Evolutionary conservation across 2,329 filamentous ascomycete species (phyloP), one percentile per base, ranked within the genome.

Genomic region (Hirsutella minnesotensis): DNA sequence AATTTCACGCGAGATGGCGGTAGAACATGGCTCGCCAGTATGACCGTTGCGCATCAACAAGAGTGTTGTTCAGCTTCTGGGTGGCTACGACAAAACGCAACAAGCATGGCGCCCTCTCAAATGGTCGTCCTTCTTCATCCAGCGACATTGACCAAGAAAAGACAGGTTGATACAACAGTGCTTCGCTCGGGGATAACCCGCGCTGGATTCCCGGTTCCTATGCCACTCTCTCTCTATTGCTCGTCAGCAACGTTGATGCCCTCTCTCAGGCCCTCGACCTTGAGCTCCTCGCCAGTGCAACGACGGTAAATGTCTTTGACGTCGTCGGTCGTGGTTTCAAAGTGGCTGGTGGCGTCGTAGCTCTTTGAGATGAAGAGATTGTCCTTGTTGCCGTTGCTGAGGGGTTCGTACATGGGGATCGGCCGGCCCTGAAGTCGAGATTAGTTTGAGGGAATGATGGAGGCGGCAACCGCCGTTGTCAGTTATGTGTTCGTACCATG

Each of bases 291-390:
- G 43, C 88, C 87, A 47, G 83, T 79, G 53, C 82, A 83, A 56
- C 92, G 81, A 53, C 70, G 74, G 72, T 95, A 98, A 55, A 98
- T 86, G 62, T 96, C 86, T 69, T 82, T 83, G 59, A 98, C 89
- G 64, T 98, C 90, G 62, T 95, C 92, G 68, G 74, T 77, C 38
- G 70, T 75, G 30, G 87, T 95, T 77, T 98, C 92, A 58, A 98
- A 98, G 73, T 98, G 92, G 63, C 86, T 94, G 50, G 86, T 94
- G 42, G 94, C 87, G 59, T 98, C 94, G 67, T 98, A 98, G 71
- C 87, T 95, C 80, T 94, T 95, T 57, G 88, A 95, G 62, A 98
- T 88, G 71, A 88, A 98, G 64, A 98, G 83, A 66, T 89, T 89
- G 71, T 95, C 89, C 54, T 81, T 83, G 53, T 70, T 73, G 49